Evolutionary conservation across 495 filamentous ascomycete genomes (phyloP), one percentile per base, ranked within the genome.

Genomic region (Tuber indicum): DNA sequence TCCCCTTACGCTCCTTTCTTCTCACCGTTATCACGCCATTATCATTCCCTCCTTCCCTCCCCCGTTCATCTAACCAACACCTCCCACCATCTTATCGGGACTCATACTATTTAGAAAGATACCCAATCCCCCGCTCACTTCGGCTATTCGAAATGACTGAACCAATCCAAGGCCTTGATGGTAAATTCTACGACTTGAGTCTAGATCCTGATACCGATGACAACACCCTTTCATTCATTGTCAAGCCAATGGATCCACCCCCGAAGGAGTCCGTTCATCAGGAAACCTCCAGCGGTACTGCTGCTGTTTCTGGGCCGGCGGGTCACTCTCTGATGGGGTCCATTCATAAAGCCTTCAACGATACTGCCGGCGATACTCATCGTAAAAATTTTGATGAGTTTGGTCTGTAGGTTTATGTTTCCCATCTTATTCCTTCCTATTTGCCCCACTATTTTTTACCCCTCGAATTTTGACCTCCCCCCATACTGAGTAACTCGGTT

Each of bases 301-400:
- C 52, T 32, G 52, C n/a, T 62, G 14, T 62, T 32, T 2, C n/a
- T n/a, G 52, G 12, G n/a, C n/a, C 0, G n/a, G n/a, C 16, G n/a
- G 52, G 26, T 14, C n/a, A 32, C 26, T 12, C 52, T 62, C 32
- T 62, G 52, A 32, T 26, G 52, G 10, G 14, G 14, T 62, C 52
- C 3, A 62, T 62, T 32, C n/a, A 62, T 32, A 62, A 62, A 62
- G n/a, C 52, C 52, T 62, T 62, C 12, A 62, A 14, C 12, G 52
- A 62, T 32, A 32, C 52, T 62, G n/a, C 52, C 0, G n/a, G n/a
- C 32, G 52, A 32, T 3, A 14, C 52, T 32, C 52, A 62, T 32
- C 52, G 52, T 32, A 91, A 91, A 78, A 89, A 87, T 0, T 99
- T 98, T 83, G 91, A 97, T 58, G 89, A 97, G 76, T 89, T 99